These are phyloP conservation scores for Yamadazyma laniorum DNA, from an alignment of 805 yeast genomes.

Conservation along the genomic window DNA sequence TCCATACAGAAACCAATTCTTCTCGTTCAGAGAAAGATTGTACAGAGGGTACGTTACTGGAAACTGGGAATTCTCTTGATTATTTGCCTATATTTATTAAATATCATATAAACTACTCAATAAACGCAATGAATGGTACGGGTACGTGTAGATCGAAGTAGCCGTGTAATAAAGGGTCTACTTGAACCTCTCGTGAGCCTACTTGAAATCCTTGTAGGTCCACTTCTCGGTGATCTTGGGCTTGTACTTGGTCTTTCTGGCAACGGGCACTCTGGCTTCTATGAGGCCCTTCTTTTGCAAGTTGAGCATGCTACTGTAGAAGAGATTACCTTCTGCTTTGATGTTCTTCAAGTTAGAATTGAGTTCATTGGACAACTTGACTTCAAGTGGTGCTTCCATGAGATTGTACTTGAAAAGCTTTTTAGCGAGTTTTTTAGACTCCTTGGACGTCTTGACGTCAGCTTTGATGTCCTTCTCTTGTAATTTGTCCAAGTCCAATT, in stretches of 20 bases:
- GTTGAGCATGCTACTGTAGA: conserved; percentile 77
- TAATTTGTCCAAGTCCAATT: conserved; percentile 29
- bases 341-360: conserved; percentile 79
- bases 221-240: conserved; percentile 86
- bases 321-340: conserved; percentile 86
- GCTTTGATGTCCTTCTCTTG: conserved; percentile 20
- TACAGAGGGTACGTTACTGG: conserved; percentile 47
- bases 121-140: too few relatives aligned
- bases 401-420: conserved; percentile 44
- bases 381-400: conserved; percentile 52
- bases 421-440: conserved; percentile 27
- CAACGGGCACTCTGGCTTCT: conserved; percentile 76
- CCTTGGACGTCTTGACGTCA: conserved; percentile 15
- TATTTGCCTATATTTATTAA: conserved; percentile 6
- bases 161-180: too few relatives aligned
- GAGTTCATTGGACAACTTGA: conserved; percentile 86
- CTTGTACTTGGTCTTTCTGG: conserved; percentile 62
- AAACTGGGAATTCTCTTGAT: conserved; percentile 38
- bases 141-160: too few relatives aligned
- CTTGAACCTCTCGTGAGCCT: too few relatives aligned
- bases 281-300: conserved; percentile 83
- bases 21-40: conserved; percentile 46
- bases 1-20: conserved; percentile 47
- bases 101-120: not conserved
- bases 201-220: conserved; percentile 87